A percentile compares a stretch with the other conserved stretches of the same genome.
Evolutionary conservation across 345 rosid genomes (phyloP).

Genomic region (Salix purpurea): DNA sequence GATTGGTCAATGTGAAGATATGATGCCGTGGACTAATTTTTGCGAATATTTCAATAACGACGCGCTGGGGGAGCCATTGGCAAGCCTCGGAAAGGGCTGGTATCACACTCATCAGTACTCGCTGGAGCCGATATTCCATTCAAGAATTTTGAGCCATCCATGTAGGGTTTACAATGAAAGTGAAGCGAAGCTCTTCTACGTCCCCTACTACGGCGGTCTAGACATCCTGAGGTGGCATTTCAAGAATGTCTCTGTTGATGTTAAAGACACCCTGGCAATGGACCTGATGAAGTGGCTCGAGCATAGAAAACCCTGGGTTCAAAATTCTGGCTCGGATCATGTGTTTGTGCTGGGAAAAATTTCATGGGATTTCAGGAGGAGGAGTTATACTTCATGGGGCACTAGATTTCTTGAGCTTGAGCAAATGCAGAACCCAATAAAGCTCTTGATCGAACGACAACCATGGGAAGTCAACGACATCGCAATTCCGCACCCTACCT

Average conservation of each 20-base stretch:
- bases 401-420: constrained; percentile 55
- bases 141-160: constrained; percentile 63
- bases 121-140: constrained; percentile 73
- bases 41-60: constrained; percentile 55
- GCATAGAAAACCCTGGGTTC: constrained; percentile 47
- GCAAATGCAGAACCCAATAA: constrained; percentile 76
- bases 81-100: constrained; percentile 61
- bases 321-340: constrained; percentile 68
- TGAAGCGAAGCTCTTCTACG: constrained; percentile 72
- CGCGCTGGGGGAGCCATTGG: constrained; percentile 57
- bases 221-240: constrained; percentile 90
- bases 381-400: constrained; percentile 54
- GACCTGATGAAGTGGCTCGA: constrained; percentile 74
- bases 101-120: constrained; percentile 68
- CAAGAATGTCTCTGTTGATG: constrained; percentile 67
- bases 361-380: constrained; percentile 90
- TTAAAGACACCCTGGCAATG: constrained; percentile 47
- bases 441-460: constrained; percentile 76
- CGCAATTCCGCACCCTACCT: constrained; percentile 80
- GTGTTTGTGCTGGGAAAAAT: constrained; percentile 78
- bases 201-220: constrained; percentile 74
- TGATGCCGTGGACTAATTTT: constrained; percentile 69
- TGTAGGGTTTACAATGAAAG: constrained; percentile 66
- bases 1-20: constrained; percentile 62
- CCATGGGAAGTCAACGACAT: constrained; percentile 83